Conservation (phyloP, 2,329 filamentous ascomycete species). For the Fusarium mexicanum region DNA sequence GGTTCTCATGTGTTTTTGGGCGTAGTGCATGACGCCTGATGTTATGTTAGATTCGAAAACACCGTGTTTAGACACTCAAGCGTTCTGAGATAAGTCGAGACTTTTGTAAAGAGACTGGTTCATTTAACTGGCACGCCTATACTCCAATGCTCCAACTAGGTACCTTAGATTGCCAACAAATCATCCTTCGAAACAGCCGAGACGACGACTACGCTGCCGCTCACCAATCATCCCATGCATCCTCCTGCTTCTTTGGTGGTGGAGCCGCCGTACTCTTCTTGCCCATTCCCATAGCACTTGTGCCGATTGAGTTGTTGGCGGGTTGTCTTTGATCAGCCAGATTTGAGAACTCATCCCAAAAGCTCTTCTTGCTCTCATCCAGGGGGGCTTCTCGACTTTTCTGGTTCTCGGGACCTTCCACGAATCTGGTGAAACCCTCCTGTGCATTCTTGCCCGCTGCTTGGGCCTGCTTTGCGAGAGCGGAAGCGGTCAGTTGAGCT, state of each 20-base stretch:
- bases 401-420: slow-evolving; percentile 73
- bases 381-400: slow-evolving; percentile 52
- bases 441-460: slow-evolving; percentile 78
- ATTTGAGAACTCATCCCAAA: slow-evolving; percentile 91
- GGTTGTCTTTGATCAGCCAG: slow-evolving; percentile 66
- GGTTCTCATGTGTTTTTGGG: background rate
- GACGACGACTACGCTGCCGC: background rate
- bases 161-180: slow-evolving; percentile 29
- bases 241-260: slow-evolving; percentile 56
- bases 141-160: slow-evolving; percentile 43
- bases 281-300: slow-evolving; percentile 68
- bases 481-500: slow-evolving; percentile 69
- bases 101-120: slow-evolving; percentile 21
- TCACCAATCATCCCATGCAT: slow-evolving; percentile 74
- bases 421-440: slow-evolving; percentile 84
- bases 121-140: slow-evolving; percentile 40
- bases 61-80: slow-evolving; percentile 13
- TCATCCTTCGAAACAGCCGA: background rate
- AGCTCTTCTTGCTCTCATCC: slow-evolving; percentile 78
- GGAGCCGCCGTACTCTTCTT: slow-evolving; percentile 47
- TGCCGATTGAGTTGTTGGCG: slow-evolving; percentile 63
- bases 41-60: background rate
- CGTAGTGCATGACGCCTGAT: background rate
- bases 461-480: slow-evolving; percentile 73
- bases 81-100: slow-evolving; percentile 5